phyloP scores from a whole-genome alignment of 2,329 filamentous ascomycete genomes.

The Emericellopsis atlantica region DNA sequence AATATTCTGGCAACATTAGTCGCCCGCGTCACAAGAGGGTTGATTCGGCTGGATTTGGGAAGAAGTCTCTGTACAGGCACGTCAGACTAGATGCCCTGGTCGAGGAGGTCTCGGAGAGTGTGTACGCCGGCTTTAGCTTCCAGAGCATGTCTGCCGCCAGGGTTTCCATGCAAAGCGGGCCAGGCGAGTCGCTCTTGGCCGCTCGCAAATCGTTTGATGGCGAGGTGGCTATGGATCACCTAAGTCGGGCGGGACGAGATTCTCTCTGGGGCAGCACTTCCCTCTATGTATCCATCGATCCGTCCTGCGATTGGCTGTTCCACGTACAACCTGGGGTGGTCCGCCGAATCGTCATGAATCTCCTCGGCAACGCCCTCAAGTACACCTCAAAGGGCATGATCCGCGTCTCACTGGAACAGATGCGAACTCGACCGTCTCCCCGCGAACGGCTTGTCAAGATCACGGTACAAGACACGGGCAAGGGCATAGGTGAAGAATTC shows the following conservation, averaged over 20 bases:
- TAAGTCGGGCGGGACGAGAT: too few relatives aligned
- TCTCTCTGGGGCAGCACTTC: too few relatives aligned
- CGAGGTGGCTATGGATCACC: not conserved
- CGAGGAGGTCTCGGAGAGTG: conserved; percentile 33
- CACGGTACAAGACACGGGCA: conserved; percentile 50
- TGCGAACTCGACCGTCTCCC: not conserved
- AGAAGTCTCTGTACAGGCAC: not conserved
- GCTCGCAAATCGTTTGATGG: not conserved
- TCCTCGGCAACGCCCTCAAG: conserved; percentile 51
- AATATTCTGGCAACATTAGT: too few relatives aligned
- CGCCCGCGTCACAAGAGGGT: too few relatives aligned
- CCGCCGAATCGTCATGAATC: conserved; percentile 46
- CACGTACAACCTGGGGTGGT: conserved; percentile 37
- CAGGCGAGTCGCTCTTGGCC: too few relatives aligned
- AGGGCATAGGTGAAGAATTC: conserved; percentile 52
- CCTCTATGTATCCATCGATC: conserved; percentile 37
- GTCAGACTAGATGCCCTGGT: conserved; percentile 24
- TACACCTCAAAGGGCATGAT: conserved; percentile 32
- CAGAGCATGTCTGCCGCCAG: conserved; percentile 7
- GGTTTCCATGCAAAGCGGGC: too few relatives aligned
- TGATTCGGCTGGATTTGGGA: too few relatives aligned
- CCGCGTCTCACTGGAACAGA: conserved; percentile 13
- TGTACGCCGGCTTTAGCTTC: conserved; percentile 31
- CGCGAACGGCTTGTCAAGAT: conserved; percentile 14
- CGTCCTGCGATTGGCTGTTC: conserved; percentile 34